Percentiles rank a stretch among this genome's conserved stretches.
Conservation (phyloP, 345 rosid genomes). For the Aegle marmelos region DNA sequence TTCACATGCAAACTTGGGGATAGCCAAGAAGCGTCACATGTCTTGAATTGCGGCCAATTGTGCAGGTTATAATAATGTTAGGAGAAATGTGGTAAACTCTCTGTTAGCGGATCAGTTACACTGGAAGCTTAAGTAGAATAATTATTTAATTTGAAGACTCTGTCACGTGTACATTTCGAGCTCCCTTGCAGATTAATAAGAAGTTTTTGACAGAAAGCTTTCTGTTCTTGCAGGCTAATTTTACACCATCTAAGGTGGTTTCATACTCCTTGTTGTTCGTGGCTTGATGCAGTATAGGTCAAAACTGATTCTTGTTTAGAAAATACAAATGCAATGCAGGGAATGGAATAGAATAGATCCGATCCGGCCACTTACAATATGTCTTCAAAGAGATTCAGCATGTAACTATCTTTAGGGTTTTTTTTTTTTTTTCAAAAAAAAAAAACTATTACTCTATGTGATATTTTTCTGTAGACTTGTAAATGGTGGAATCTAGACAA, state of each 20-base stretch:
- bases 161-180: neutral
- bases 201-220: neutral
- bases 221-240: neutral
- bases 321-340: neutral
- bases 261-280: neutral
- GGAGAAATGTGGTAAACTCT: too few relatives aligned
- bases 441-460: neutral
- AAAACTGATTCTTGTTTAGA: neutral
- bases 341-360: neutral
- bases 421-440: neutral
- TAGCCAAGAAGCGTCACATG: neutral
- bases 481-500: neutral
- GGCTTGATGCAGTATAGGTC: too few relatives aligned
- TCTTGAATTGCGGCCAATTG: neutral
- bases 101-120: neutral
- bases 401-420: neutral
- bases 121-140: neutral
- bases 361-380: neutral
- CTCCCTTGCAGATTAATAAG: neutral
- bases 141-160: neutral
- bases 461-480: neutral
- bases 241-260: neutral
- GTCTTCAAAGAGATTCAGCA: neutral
- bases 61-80: too few relatives aligned
- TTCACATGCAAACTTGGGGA: neutral